Conservation (phyloP, 129 eudicot genomes). For the Centaurea solstitialis region DNA sequence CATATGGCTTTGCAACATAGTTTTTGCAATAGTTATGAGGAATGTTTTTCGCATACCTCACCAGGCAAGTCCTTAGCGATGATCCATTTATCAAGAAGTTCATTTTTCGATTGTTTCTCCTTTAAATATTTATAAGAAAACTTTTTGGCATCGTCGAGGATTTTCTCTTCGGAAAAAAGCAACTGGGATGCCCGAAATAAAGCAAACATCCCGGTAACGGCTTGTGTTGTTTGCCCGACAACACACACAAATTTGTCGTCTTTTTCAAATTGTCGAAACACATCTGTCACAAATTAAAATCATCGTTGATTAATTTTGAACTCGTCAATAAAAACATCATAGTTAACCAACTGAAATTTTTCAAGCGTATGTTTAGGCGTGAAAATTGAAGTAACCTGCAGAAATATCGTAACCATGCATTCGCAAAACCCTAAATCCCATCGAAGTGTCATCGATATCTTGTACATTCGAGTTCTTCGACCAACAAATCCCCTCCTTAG, state of each 20-base stretch:
- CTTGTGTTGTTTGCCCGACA: conserved; percentile 55
- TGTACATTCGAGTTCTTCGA: conserved; percentile 20
- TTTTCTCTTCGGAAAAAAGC: not conserved
- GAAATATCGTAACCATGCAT: conserved; percentile 66
- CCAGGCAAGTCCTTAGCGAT: conserved; percentile 70
- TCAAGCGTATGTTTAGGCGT: no score
- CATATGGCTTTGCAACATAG: no score
- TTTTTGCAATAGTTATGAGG: no score
- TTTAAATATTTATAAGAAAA: conserved; percentile 45
- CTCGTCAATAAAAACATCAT: not conserved
- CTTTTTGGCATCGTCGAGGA: conserved; percentile 48
- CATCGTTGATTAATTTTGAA: not conserved
- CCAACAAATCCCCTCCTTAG: conserved; percentile 33
- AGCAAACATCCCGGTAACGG: conserved; percentile 59
- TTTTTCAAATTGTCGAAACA: conserved; percentile 31
- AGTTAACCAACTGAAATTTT: no score
- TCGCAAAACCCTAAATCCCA: conserved; percentile 54
- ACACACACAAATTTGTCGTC: conserved; percentile 7
- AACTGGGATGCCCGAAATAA: conserved; percentile 63
- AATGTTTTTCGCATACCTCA: conserved; percentile 66
- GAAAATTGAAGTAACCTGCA: conserved; percentile 40
- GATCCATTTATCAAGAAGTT: conserved; percentile 67
- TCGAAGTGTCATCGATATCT: conserved; percentile 43
- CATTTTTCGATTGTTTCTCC: conserved; percentile 43
- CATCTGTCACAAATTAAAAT: conserved; percentile 47